A percentile compares a stretch with the other conserved stretches of the same genome.
Conservation (phyloP, 176 grass and related monocot species). For the Musa troglodytarum region DNA sequence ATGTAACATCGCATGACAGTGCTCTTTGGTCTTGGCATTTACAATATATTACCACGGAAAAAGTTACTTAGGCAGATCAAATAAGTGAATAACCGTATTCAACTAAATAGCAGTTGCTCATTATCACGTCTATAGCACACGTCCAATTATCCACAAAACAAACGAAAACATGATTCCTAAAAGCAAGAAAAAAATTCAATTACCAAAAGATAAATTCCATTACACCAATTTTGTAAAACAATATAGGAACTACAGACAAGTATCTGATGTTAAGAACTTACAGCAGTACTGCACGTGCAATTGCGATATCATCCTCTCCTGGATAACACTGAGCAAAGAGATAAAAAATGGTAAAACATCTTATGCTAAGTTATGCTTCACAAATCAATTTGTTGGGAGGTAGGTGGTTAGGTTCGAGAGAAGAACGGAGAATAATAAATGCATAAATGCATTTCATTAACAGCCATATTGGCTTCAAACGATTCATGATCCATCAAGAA, state of each 20-base stretch:
- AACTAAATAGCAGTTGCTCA: background rate
- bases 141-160: background rate
- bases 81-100: background rate
- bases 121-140: background rate
- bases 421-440: no score
- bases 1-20: background rate
- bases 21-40: conserved; percentile 1
- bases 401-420: no score
- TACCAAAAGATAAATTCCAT: no score
- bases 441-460: no score
- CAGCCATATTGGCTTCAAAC: background rate
- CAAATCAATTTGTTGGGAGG: no score
- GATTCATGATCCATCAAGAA: background rate
- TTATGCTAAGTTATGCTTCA: no score
- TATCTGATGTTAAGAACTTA: conserved; percentile 33
- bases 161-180: background rate
- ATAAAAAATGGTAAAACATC: background rate
- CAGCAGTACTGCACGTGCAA: conserved; percentile 79
- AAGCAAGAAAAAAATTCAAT: background rate
- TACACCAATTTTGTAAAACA: background rate
- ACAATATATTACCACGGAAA: background rate
- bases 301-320: conserved; percentile 93
- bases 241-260: background rate
- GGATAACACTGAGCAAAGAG: conserved; percentile 70
- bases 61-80: background rate